A percentile compares a stretch with the other conserved stretches of the same genome.
phyloP scores from a whole-genome alignment of 116 monocot species.

The Posidonia oceanica region DNA sequence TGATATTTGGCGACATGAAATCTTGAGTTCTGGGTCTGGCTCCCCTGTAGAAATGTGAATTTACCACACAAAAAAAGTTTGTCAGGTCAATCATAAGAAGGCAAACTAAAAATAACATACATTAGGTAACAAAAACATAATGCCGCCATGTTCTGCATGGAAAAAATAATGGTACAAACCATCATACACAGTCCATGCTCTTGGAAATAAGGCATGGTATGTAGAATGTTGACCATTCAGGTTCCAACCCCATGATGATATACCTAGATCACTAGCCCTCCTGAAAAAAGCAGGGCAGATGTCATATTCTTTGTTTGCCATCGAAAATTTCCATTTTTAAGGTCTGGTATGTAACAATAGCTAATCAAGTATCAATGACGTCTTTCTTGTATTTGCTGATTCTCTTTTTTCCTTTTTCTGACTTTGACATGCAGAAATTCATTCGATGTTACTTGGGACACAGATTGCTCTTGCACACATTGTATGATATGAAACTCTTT shows the following conservation, averaged over 20 bases:
- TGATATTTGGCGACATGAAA: conserved; percentile 97
- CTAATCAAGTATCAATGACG: too few relatives aligned
- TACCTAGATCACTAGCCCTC: conserved; percentile 63
- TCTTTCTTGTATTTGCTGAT: too few relatives aligned
- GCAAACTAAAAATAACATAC: not conserved
- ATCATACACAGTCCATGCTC: too few relatives aligned
- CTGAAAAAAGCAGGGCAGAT: conserved; percentile 19
- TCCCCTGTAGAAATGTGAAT: conserved; percentile 42
- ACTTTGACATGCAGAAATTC: not conserved
- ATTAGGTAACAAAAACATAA: not conserved
- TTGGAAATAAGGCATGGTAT: too few relatives aligned
- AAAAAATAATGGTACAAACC: conserved; percentile 3
- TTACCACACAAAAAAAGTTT: not conserved
- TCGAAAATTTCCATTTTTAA: too few relatives aligned
- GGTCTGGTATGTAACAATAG: too few relatives aligned
- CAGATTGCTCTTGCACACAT: too few relatives aligned
- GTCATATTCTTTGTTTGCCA: not conserved
- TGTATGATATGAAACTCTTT: not conserved
- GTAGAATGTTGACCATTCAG: conserved; percentile 96
- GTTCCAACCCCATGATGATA: conserved; percentile 98
- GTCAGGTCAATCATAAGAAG: not conserved
- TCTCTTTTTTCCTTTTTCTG: not conserved
- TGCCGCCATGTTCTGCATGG: not conserved
- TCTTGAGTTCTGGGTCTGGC: conserved; percentile 97
- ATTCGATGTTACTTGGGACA: not conserved